Evolutionary conservation across 202 grass and related monocot genomes (phyloP), one percentile per base, ranked within the genome.

Genomic region (Musa balbisiana): DNA sequence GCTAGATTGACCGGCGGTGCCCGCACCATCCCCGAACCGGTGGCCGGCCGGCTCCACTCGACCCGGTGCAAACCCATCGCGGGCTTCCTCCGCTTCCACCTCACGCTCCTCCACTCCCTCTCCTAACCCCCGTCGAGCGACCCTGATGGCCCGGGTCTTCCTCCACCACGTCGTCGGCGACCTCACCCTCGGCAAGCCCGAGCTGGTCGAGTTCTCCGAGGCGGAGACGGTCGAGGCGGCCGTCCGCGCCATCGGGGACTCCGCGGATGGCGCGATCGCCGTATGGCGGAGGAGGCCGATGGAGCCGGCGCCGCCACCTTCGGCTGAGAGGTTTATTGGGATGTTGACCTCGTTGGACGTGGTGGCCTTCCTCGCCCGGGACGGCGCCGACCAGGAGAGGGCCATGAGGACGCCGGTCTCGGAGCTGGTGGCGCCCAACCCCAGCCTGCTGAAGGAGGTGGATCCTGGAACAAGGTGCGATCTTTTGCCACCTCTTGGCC

Each of bases 101-200:
- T 93, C 22, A 86, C 92, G 74, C 88, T 92, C 77, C 91, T 89
- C 71, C 91, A 91, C 82, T 94, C 94, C 27, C 91, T 91, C 15
- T 91, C 91, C 91, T 93, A 89, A 70, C 88, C 76, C 85, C 55
- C 1, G 1, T 9, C n/a, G 1, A 16, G 4, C 4, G 11, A 3
- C 3, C 2, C 14, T 2, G 19, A 97, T 98, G 94, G 83, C 88
- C 62, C 78, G 77, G 71, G 78, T 97, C 23, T 98, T 98, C 88
- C 81, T 87, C 87, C 88, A 93, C 83, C 91, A 98, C 73, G 94
- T 98, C 43, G 84, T 98, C 53, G 94, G 94, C 19, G 91, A 98
- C 77, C 91, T 98, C 66, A 98, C 94, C 33, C 68, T 85, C 12
- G 94, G 94, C 0, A 98, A 98, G 77, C 91, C 88, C 2, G 83